These are phyloP conservation scores for Mortierella sp. DNA, from an alignment of 371 early-diverging fungal species.

Conservation along the genomic window DNA sequence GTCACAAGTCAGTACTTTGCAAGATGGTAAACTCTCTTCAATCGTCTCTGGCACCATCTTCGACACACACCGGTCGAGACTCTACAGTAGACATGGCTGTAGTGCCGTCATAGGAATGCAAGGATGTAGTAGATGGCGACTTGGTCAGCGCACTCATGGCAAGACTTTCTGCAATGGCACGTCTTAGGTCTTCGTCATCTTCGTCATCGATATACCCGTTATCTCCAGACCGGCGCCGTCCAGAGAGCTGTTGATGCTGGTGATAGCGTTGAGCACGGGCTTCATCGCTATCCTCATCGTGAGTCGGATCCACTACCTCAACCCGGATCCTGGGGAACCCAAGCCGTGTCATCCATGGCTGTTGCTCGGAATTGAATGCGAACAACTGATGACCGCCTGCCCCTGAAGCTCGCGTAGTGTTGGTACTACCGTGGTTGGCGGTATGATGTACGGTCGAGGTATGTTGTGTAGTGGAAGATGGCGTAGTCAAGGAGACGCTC, in stretches of 20 bases:
- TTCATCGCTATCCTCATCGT: conserved; percentile 13
- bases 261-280: conserved; percentile 14
- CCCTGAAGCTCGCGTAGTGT: conserved; percentile 14
- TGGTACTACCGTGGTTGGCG: background rate
- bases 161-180: conserved; percentile 39
- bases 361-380: conserved; percentile 51
- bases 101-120: too few species aligned
- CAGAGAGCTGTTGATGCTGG: background rate
- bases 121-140: too few species aligned
- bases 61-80: too few species aligned
- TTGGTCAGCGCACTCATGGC: conserved; percentile 14
- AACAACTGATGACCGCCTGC: conserved; percentile 44
- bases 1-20: too few species aligned
- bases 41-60: too few species aligned
- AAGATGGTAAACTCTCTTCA: too few species aligned
- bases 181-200: conserved; percentile 31
- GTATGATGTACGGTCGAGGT: conserved; percentile 1
- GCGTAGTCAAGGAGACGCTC: background rate
- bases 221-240: conserved; percentile 1
- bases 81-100: too few species aligned
- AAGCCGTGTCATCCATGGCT: conserved; percentile 44
- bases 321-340: conserved; percentile 48
- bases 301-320: conserved; percentile 39
- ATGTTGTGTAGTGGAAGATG: conserved; percentile 1
- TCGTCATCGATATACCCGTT: conserved; percentile 22